These are phyloP conservation scores for Stachybotrys echinatus DNA, from an alignment of 2,329 filamentous ascomycete genomes.

Conservation along the genomic window DNA sequence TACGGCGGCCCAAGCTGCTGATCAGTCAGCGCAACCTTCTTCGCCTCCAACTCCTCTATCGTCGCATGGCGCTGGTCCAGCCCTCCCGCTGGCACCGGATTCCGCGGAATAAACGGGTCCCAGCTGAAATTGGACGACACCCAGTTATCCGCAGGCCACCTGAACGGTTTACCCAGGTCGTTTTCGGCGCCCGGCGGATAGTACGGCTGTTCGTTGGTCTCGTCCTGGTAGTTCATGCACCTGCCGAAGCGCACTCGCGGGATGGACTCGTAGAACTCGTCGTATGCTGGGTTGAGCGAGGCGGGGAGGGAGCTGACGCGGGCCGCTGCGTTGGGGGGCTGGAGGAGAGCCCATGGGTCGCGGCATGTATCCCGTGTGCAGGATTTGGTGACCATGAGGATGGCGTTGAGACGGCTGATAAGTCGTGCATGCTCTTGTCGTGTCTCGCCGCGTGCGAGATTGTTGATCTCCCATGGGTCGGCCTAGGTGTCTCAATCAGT, in stretches of 20 bases:
- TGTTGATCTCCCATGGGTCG: conserved; percentile 18
- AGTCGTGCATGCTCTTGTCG: conserved; percentile 7
- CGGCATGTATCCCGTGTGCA: conserved; percentile 15
- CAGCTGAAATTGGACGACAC: not conserved
- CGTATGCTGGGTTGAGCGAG: not conserved
- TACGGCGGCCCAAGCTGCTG: not conserved
- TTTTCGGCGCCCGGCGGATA: conserved; percentile 4
- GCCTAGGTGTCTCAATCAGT: conserved; percentile 5
- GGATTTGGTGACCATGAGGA: conserved; percentile 19
- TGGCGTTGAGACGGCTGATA: conserved; percentile 13
- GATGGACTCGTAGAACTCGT: not conserved
- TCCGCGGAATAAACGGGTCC: not conserved
- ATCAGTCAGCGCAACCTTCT: not conserved
- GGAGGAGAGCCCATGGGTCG: conserved; percentile 13
- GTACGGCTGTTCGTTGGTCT: conserved; percentile 5
- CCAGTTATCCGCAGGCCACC: conserved; percentile 5
- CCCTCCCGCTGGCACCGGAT: not conserved
- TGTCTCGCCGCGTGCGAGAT: conserved; percentile 5
- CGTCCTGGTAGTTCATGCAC: not conserved
- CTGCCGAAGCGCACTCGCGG: not conserved
- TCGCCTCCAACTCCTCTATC: not conserved
- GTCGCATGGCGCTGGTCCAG: conserved; percentile 5
- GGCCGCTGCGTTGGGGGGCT: conserved; percentile 1
- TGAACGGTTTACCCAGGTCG: conserved; percentile 2
- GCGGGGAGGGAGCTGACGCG: not conserved